These are phyloP conservation scores for Saccharomyces hybrid DNA, from an alignment of 1,139 yeast species.

Conservation along the genomic window DNA sequence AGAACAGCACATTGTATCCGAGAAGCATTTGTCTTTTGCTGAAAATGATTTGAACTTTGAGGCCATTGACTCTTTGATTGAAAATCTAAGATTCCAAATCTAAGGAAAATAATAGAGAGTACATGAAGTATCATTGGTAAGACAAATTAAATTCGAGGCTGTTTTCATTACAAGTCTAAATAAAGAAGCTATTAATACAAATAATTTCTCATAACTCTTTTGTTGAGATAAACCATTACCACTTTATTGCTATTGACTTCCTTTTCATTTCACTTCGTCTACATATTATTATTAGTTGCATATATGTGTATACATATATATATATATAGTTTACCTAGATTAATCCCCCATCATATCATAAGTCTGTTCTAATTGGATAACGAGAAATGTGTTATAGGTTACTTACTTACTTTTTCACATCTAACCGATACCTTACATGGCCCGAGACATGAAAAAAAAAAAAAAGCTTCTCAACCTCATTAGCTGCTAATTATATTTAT, in stretches of 20 bases:
- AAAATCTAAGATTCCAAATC: slow-evolving; percentile 36
- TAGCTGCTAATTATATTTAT: background rate
- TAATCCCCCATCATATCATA: background rate
- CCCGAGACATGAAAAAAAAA: background rate
- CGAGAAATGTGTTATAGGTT: background rate
- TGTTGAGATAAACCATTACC: background rate
- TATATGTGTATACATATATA: background rate
- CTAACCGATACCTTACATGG: background rate
- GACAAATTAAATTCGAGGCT: background rate
- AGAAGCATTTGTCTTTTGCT: slow-evolving; percentile 78
- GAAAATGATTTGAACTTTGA: slow-evolving; percentile 60
- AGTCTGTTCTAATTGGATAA: background rate
- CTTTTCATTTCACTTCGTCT: background rate
- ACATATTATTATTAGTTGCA: background rate
- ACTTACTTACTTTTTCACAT: background rate
- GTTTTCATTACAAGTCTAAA: background rate
- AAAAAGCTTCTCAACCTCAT: background rate
- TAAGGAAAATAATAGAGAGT: slow-evolving; percentile 4
- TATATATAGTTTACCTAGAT: background rate
- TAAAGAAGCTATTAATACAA: background rate
- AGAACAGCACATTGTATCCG: slow-evolving; percentile 64
- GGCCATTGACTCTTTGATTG: slow-evolving; percentile 66
- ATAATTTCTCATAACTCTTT: no score
- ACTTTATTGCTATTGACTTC: background rate
- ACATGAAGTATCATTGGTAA: background rate